A percentile compares a stretch with the other conserved stretches of the same genome.
Evolutionary conservation across 2,329 filamentous ascomycete genomes (phyloP).

Genomic region (Hortaea werneckii): DNA sequence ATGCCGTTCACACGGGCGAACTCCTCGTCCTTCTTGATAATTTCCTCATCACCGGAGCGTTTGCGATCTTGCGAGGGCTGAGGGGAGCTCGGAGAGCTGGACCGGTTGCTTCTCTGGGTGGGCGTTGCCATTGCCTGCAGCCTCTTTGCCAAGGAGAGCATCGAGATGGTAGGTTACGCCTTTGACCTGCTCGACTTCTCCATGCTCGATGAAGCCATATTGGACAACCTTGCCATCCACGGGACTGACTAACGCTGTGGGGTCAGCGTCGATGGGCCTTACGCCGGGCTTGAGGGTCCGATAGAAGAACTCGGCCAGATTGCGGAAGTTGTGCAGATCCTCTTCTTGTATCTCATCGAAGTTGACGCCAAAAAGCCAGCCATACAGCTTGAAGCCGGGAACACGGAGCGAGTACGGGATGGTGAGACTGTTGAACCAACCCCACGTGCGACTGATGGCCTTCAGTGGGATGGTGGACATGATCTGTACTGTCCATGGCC

Average conservation of each 20-base stretch:
- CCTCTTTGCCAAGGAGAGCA: slow-evolving; percentile 61
- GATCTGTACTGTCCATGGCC: slow-evolving; percentile 85
- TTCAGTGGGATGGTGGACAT: slow-evolving; percentile 91
- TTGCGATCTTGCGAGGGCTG: slow-evolving; percentile 21
- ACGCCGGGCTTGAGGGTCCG: slow-evolving; percentile 81
- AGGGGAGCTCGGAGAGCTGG: slow-evolving; percentile 21
- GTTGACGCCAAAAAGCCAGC: slow-evolving; percentile 83
- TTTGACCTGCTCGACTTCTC: slow-evolving; percentile 96
- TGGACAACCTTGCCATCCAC: slow-evolving; percentile 86
- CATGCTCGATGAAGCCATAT: slow-evolving; percentile 82
- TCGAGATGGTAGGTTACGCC: slow-evolving; percentile 97
- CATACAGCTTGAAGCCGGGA: slow-evolving; percentile 85
- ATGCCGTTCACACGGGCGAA: slow-evolving; percentile 94
- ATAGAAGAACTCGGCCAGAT: slow-evolving; percentile 95
- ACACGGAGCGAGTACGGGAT: slow-evolving; percentile 81
- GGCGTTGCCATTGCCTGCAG: slow-evolving; percentile 20
- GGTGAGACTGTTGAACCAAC: slow-evolving; percentile 77
- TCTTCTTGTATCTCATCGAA: slow-evolving; percentile 78
- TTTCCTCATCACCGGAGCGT: slow-evolving; percentile 44
- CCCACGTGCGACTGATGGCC: slow-evolving; percentile 81
- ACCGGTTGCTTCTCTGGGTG: not conserved
- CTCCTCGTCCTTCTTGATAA: slow-evolving; percentile 74
- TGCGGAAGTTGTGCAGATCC: slow-evolving; percentile 82
- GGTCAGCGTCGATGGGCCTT: slow-evolving; percentile 72
- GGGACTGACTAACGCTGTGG: slow-evolving; percentile 72